Conservation (phyloP, 305 asterid genomes). For the Rubia balearica region DNA sequence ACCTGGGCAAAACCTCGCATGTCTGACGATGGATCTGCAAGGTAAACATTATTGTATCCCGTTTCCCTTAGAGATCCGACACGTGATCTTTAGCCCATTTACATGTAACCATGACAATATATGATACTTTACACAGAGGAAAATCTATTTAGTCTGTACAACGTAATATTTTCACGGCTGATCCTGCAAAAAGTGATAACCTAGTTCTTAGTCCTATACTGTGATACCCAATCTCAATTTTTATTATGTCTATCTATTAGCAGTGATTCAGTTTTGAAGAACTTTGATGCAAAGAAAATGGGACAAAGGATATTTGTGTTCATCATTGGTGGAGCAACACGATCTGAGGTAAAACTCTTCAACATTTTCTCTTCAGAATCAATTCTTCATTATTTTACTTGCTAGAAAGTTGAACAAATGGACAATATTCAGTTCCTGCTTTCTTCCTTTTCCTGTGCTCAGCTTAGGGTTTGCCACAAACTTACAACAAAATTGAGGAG, state of each 20-base stretch:
- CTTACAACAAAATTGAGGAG: conserved; percentile 78
- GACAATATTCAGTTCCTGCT: conserved; percentile 10
- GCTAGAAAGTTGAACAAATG: neutral
- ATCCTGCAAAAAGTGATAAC: neutral
- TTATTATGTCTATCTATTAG: conserved; percentile 19
- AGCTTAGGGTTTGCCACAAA: conserved; percentile 96
- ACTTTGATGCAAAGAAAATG: conserved; percentile 67
- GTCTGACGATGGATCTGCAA: conserved; percentile 88
- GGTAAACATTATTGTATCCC: conserved; percentile 33
- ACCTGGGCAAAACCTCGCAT: conserved; percentile 72
- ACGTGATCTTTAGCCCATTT: neutral
- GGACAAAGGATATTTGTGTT: conserved; percentile 85
- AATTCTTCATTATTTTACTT: conserved; percentile 8
- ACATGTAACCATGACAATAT: neutral
- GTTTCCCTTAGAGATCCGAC: neutral
- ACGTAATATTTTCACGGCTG: conserved; percentile 2
- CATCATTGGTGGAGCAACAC: conserved; percentile 91
- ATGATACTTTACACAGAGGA: neutral
- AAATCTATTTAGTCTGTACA: neutral
- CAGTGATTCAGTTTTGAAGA: conserved; percentile 72
- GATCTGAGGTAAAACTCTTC: conserved; percentile 72
- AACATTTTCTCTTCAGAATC: conserved; percentile 10
- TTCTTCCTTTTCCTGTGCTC: conserved; percentile 20
- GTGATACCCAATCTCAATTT: conserved; percentile 6
- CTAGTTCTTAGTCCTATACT: neutral